phyloP scores from a whole-genome alignment of 805 yeast species.

The Saccharomycopsis malanga region DNA sequence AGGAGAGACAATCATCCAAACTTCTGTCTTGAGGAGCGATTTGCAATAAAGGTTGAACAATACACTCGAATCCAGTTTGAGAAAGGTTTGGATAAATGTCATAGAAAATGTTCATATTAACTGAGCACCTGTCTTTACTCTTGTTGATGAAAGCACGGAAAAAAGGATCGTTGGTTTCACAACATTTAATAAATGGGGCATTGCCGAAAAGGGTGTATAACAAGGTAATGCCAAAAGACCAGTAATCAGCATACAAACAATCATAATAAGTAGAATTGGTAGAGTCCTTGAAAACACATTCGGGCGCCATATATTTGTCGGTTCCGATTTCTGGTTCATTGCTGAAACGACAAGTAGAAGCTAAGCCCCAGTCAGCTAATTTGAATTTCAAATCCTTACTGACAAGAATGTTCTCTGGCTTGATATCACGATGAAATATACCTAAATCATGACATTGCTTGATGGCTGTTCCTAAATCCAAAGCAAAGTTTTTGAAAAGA shows the following conservation, averaged over 20 bases:
- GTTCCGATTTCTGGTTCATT: constrained; percentile 51
- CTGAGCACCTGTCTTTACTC: neutral
- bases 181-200: constrained; percentile 73
- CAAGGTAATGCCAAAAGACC: constrained; percentile 83
- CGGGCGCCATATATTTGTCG: constrained; percentile 92
- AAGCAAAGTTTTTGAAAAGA: constrained; percentile 36
- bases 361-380: constrained; percentile 70
- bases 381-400: constrained; percentile 46
- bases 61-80: constrained; percentile 60
- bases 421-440: constrained; percentile 63
- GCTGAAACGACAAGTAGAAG: constrained; percentile 35
- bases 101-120: constrained; percentile 39
- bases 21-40: constrained; percentile 48
- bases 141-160: constrained; percentile 56
- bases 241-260: constrained; percentile 71
- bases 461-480: constrained; percentile 48
- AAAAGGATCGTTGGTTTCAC: constrained; percentile 56
- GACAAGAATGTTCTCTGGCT: constrained; percentile 64
- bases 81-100: constrained; percentile 73
- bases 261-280: constrained; percentile 43
- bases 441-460: constrained; percentile 49
- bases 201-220: constrained; percentile 75
- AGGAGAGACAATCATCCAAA: constrained; percentile 44
- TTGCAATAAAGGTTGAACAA: constrained; percentile 58
- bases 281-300: constrained; percentile 40